Percentiles rank a stretch among this genome's conserved stretches.
phyloP scores from a whole-genome alignment of 306 rosid species.

The Myrica gale region DNA sequence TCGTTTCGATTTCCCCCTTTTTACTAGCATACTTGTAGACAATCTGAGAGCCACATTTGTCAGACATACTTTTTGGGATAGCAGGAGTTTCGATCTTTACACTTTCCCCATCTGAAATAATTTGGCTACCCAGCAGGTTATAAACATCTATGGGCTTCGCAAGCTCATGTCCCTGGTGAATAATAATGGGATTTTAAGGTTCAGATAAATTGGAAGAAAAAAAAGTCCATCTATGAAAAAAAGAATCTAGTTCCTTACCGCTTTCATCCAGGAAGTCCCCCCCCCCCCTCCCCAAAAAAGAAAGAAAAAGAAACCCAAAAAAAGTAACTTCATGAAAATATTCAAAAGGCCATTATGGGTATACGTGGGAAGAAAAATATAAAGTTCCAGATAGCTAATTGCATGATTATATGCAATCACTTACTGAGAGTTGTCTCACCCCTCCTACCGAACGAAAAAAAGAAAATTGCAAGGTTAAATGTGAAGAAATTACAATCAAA shows the following conservation, averaged over 20 bases:
- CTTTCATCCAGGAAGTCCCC: not conserved
- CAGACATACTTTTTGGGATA: constrained; percentile 27
- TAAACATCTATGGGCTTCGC: constrained; percentile 56
- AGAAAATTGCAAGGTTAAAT: too few species aligned
- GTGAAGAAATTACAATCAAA: too few species aligned
- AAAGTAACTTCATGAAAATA: not conserved
- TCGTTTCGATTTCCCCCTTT: constrained; percentile 41
- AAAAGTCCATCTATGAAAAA: not conserved
- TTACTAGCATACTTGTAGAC: constrained; percentile 39
- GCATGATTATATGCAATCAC: too few species aligned
- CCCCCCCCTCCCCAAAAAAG: not conserved
- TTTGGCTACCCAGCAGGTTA: constrained; percentile 47
- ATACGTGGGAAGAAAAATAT: not conserved
- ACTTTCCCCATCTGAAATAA: constrained; percentile 34
- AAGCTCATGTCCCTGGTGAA: constrained; percentile 56
- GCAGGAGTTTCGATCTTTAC: constrained; percentile 29
- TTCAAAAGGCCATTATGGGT: not conserved
- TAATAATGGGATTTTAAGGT: constrained; percentile 10
- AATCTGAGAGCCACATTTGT: constrained; percentile 46
- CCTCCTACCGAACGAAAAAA: too few species aligned
- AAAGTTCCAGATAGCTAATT: too few species aligned
- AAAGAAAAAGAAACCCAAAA: not conserved
- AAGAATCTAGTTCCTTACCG: not conserved
- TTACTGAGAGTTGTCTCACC: too few species aligned
- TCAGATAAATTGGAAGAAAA: constrained; percentile 9